Conservation (phyloP, 2,329 filamentous ascomycete species). For the Fusarium algeriense region DNA sequence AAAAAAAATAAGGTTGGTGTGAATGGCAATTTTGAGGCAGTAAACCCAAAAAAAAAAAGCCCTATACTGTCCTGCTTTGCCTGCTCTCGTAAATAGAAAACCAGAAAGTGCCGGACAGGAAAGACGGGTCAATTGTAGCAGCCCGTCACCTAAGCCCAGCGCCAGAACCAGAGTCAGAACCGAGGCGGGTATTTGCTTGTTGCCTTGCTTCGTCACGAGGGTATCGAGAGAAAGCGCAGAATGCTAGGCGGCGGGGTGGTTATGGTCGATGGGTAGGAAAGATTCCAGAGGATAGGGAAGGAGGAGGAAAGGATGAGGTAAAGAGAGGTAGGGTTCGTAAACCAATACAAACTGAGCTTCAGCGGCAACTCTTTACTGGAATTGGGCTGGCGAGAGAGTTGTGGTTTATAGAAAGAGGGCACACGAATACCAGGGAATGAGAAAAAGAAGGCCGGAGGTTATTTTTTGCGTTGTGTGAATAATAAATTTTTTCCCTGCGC, state of each 20-base stretch:
- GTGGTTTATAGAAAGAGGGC: constrained; percentile 48
- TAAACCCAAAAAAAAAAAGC: constrained; percentile 16
- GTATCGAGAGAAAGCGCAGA: constrained; percentile 28
- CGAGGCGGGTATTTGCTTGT: constrained; percentile 21
- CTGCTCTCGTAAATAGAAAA: constrained; percentile 15
- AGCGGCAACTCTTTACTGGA: constrained; percentile 47
- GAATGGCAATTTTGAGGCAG: constrained; percentile 38
- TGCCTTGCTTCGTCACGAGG: constrained; percentile 34
- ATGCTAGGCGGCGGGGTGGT: constrained; percentile 23
- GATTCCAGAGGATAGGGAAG: constrained; percentile 14
- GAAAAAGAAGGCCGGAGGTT: constrained; percentile 50
- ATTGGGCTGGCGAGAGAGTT: constrained; percentile 47
- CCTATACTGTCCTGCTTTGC: constrained; percentile 6
- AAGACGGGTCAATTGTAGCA: constrained; percentile 28
- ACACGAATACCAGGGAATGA: constrained; percentile 43
- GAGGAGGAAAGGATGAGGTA: constrained; percentile 5
- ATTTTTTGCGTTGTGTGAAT: constrained; percentile 57
- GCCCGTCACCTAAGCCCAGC: background rate
- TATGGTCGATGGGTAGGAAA: constrained; percentile 17
- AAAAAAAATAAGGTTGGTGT: constrained; percentile 22
- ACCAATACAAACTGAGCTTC: constrained; percentile 31
- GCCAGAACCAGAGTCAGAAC: constrained; percentile 17
- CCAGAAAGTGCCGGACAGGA: constrained; percentile 25
- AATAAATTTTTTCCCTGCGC: constrained; percentile 56
- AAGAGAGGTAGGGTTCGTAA: constrained; percentile 5